Evolutionary conservation across 768 basidiomycete genomes (phyloP), one percentile per base, ranked within the genome.

Genomic region (Serendipita vermifera): DNA sequence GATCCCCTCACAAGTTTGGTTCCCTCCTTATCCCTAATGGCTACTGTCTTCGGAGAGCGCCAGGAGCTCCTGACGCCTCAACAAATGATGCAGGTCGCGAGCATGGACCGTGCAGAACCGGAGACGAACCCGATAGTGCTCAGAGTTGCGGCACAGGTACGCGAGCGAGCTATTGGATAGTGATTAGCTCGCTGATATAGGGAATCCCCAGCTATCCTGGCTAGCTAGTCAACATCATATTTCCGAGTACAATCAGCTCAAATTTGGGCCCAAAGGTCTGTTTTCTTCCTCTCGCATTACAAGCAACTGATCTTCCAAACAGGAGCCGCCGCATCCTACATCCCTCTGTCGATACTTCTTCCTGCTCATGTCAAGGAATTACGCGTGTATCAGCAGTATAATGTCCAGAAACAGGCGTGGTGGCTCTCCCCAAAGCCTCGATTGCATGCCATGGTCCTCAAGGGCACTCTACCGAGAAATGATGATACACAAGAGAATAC

Each of bases 221-320:
- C 70, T 88, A 15, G 83, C 84, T 2, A 86, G 83, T 4, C 85
- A 87, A 61, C 82, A 87, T 67, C 86, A 87, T 61, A 55, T 64
- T 56, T 83, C 81, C 69, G 78, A 82, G 40, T 87, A 88, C 65
- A 84, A 77, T 62, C 74, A 77, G 55, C 66, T 79, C 24, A 86
- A 87, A 66, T 81, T 78, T 58, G 87, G 85, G 3, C 66, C 67
- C n/a, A 51, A 62, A 57, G 72, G 69, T 67, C n/a, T 13, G 57
- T 55, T 14, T 24, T 38, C 29, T 59, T 3, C 40, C 9, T 43
- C 26, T 14, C 9, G 5, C 32, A 38, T 33, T 22, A 5, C 22
- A 5, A 39, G 26, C 36, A 33, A 5, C 51, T 57, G 36, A 56
- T 40, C 54, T 24, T 43, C 27, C 29, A 20, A 40, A 33, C 65